These are phyloP conservation scores for Corchorus olitorius DNA, from an alignment of 345 rosid species.

Conservation along the genomic window DNA sequence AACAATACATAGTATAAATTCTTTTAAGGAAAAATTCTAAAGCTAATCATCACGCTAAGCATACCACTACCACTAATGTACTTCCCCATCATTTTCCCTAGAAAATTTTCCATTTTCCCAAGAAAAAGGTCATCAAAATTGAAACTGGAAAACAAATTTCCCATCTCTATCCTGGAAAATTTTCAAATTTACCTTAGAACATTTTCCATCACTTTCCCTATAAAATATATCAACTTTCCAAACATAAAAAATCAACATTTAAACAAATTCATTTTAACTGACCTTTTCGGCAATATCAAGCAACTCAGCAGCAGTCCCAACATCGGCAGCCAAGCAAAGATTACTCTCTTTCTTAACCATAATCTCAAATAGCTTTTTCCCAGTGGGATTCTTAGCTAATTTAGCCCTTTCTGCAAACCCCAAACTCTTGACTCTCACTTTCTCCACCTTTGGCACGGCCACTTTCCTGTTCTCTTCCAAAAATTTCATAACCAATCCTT, in stretches of 20 bases:
- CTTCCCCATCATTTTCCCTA: background rate
- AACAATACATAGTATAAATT: no score
- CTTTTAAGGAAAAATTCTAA: background rate
- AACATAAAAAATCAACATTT: background rate
- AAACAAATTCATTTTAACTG: background rate
- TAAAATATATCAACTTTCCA: background rate
- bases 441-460: slow-evolving; percentile 58
- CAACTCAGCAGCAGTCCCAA: slow-evolving; percentile 86
- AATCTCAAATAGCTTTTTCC: slow-evolving; percentile 75
- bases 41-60: background rate
- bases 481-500: slow-evolving; percentile 58
- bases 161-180: background rate
- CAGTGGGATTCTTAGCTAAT: slow-evolving; percentile 69
- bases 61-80: background rate
- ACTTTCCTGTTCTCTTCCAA: slow-evolving; percentile 79
- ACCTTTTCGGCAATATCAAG: slow-evolving; percentile 90
- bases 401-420: slow-evolving; percentile 67
- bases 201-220: background rate
- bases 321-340: slow-evolving; percentile 96
- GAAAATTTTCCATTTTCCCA: background rate
- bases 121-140: background rate
- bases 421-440: slow-evolving; percentile 47
- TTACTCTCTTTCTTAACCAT: slow-evolving; percentile 89
- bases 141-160: background rate
- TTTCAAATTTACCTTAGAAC: background rate